Percentiles rank a stretch among this genome's conserved stretches.
Conservation (phyloP, 306 rosid genomes). For the Quillaja saponaria region DNA sequence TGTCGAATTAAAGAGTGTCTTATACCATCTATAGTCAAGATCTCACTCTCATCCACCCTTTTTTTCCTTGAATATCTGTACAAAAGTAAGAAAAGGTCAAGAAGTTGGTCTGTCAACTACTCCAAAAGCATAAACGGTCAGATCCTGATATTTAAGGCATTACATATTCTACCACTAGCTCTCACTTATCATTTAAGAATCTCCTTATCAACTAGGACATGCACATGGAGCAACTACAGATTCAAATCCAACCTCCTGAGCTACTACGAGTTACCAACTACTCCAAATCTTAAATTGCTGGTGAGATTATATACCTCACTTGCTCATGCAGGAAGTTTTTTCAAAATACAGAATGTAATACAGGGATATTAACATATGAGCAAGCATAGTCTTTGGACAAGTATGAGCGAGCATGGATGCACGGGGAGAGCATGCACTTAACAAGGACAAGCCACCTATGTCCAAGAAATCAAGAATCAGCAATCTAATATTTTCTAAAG, state of each 20-base stretch:
- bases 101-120: slow-evolving; percentile 2
- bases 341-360: not conserved
- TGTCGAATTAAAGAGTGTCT: slow-evolving; percentile 56
- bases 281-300: too few species aligned
- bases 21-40: slow-evolving; percentile 51
- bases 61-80: slow-evolving; percentile 35
- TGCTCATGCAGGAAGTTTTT: not conserved
- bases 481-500: too few species aligned
- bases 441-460: too few species aligned
- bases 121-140: not conserved
- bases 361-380: slow-evolving; percentile 1
- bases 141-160: too few species aligned
- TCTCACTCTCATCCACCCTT: slow-evolving; percentile 60
- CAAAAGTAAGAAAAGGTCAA: slow-evolving; percentile 26
- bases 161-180: too few species aligned
- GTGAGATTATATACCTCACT: not conserved
- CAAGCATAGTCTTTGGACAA: not conserved
- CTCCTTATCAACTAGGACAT: too few species aligned
- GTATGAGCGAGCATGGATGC: not conserved
- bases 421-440: not conserved
- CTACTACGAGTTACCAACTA: too few species aligned
- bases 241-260: too few species aligned
- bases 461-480: too few species aligned
- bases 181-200: too few species aligned
- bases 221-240: too few species aligned